Base-by-base conservation (phyloP, 2,329 filamentous ascomycete genomes). In the Exophiala spinifera region DNA sequence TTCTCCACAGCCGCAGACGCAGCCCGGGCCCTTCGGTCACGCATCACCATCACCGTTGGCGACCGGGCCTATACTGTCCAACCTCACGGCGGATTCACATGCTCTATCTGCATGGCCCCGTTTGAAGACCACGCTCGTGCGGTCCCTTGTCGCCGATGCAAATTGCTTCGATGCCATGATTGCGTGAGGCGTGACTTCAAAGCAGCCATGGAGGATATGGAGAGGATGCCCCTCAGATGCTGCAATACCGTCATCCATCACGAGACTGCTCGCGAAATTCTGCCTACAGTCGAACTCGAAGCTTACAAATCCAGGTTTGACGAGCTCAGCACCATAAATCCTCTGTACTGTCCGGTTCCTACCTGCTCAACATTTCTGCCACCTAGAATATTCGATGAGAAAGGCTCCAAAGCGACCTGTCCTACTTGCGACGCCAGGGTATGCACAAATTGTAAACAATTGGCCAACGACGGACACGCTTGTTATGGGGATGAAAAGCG, bases 291-390 rank as follows among this genome's bases (percentile, higher is more conserved):
- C 4, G 71, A 77, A 49, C 61, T 68, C 1, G 61, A 63, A 11
- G 57, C 61, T 2, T 81, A 72, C 62, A 69, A 72, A 44, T 58
- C 61, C 8, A 78, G 74, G 55, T 73, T 75, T 49, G 76, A 80
- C 43, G 76, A 80, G 61, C 76, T 74, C 70, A 65, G 66, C 33
- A 76, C 76, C 2, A 59, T 65, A 3, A 66, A 75, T 21, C 75
- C 75, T 6, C 61, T 75, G 5, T 81, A 79, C 60, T 81, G 78
- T 54, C 77, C 78, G 3, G 61, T 74, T 7, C 69, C 71, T 8
- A 70, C 65, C 7, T 80, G 78, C 61, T 79, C 77, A 1, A 64
- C 70, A 1, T 80, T 80, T 61, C 75, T 81, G 21, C 64, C 72
- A 20, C 63, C 66, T 28, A 67, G 70, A 25, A 56, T 68, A 1